Percentiles rank a stretch among this genome's conserved stretches.
phyloP scores from a whole-genome alignment of 352 stramenopile species.

The Globisporangium spinosum region DNA sequence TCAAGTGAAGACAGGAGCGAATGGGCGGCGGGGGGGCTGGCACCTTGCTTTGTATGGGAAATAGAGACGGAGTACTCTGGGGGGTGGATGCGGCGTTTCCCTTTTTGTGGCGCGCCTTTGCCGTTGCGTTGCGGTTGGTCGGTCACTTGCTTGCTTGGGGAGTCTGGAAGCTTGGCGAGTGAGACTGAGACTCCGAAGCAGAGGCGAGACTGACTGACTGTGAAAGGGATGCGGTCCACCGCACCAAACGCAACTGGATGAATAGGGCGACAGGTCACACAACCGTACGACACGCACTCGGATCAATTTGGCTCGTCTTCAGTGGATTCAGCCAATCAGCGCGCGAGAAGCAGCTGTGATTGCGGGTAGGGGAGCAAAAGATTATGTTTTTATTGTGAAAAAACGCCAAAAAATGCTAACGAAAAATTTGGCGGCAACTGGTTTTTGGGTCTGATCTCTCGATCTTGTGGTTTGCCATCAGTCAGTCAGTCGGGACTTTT shows the following conservation, averaged over 20 bases:
- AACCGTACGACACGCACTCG: background rate
- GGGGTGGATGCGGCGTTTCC: background rate
- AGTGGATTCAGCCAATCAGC: background rate
- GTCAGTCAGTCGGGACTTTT: background rate
- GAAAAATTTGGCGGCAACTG: background rate
- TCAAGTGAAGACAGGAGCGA: background rate
- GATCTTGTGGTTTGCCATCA: background rate
- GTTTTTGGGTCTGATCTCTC: background rate
- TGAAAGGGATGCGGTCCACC: background rate
- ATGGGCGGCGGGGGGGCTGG: background rate
- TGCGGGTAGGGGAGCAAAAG: background rate
- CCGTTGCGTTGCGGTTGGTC: background rate
- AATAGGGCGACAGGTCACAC: background rate
- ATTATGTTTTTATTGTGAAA: background rate
- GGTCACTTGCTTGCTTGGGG: background rate
- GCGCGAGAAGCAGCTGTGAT: background rate
- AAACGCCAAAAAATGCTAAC: background rate
- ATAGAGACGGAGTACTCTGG: background rate
- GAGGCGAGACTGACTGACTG: background rate
- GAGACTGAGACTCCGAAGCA: background rate
- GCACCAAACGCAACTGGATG: background rate
- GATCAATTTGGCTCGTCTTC: background rate
- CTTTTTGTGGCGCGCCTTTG: background rate
- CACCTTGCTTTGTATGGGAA: background rate
- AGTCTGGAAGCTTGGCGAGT: background rate